Conservation (phyloP, 441 rosid genomes). For the Macaranga tanarius region DNA sequence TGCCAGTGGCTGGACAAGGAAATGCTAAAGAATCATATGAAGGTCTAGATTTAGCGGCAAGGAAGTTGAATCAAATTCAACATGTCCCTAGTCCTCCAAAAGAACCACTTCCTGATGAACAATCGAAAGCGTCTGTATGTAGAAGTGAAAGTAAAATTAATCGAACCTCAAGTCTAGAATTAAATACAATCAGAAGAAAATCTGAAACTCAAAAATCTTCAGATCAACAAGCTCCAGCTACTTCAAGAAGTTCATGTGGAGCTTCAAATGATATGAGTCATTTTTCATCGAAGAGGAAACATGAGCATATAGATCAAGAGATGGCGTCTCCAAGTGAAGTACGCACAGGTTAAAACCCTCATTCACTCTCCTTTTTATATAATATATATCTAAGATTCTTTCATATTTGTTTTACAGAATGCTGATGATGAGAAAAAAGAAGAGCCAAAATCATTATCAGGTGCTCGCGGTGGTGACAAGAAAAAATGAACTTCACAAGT, state of each 20-base stretch:
- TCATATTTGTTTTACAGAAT: constrained; percentile 33
- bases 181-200: constrained; percentile 15
- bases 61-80: background rate
- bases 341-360: constrained; percentile 19
- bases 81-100: constrained; percentile 1
- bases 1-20: constrained; percentile 2
- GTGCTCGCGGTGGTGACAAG: constrained; percentile 34
- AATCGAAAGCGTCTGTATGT: constrained; percentile 43
- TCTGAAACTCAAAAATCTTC: constrained; percentile 17
- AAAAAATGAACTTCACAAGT: constrained; percentile 56
- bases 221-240: constrained; percentile 30
- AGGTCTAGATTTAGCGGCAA: constrained; percentile 11
- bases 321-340: constrained; percentile 20
- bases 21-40: background rate
- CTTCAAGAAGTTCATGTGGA: constrained; percentile 39
- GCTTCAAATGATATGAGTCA: constrained; percentile 40
- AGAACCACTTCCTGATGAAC: constrained; percentile 43
- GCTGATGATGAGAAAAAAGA: constrained; percentile 38
- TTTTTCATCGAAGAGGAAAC: constrained; percentile 27
- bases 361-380: background rate
- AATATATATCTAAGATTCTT: background rate
- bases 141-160: background rate
- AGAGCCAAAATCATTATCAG: constrained; percentile 31
- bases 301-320: constrained; percentile 28
- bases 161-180: constrained; percentile 6